phyloP scores from a whole-genome alignment of 345 rosid genomes.

The Bretschneidera sinensis region DNA sequence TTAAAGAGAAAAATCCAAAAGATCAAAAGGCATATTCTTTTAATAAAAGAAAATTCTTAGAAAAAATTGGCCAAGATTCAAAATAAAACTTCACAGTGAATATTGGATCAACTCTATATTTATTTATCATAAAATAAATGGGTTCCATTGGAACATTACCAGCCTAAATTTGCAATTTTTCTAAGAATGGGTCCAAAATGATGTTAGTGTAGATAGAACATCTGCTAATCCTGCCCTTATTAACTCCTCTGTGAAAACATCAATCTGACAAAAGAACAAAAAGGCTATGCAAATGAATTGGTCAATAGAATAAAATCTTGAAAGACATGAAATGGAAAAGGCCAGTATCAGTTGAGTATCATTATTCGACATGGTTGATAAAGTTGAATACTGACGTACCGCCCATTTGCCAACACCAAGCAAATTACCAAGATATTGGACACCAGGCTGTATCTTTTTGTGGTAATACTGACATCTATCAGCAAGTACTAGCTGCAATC shows the following conservation, averaged over 20 bases:
- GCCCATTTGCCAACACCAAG: slow-evolving; percentile 27
- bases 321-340: slow-evolving; percentile 3
- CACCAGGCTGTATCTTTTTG: slow-evolving; percentile 33
- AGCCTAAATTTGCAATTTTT: slow-evolving; percentile 36
- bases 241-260: slow-evolving; percentile 34
- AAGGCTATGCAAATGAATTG: neutral
- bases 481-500: slow-evolving; percentile 31
- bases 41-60: too few relatives aligned
- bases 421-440: slow-evolving; percentile 34
- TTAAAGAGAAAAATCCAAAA: too few relatives aligned
- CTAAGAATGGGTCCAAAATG: slow-evolving; percentile 31
- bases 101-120: too few relatives aligned
- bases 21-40: too few relatives aligned
- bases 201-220: slow-evolving; percentile 29
- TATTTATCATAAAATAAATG: too few relatives aligned
- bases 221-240: slow-evolving; percentile 31
- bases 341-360: neutral
- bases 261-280: slow-evolving; percentile 19
- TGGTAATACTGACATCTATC: slow-evolving; percentile 27
- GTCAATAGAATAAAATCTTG: neutral
- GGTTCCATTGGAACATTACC: too few relatives aligned
- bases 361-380: neutral
- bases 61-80: too few relatives aligned
- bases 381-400: slow-evolving; percentile 22
- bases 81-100: too few relatives aligned